phyloP scores from a whole-genome alignment of 2,329 filamentous ascomycete species.

The Cercospora citrullina region DNA sequence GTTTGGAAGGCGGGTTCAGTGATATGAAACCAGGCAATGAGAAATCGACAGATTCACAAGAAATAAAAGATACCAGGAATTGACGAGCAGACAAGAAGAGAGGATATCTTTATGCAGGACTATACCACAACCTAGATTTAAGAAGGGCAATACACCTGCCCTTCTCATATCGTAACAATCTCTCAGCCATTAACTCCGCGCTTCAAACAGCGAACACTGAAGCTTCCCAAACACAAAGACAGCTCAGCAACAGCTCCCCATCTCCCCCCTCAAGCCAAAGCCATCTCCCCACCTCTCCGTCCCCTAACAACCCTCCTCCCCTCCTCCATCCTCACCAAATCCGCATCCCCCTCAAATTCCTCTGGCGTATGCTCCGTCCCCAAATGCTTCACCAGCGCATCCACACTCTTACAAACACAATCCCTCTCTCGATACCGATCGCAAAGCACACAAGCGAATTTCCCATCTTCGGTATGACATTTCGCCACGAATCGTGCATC shows the following conservation, averaged over 20 bases:
- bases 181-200: not conserved
- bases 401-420: conserved; percentile 29
- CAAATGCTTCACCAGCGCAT: conserved; percentile 31
- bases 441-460: conserved; percentile 31
- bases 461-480: conserved; percentile 25
- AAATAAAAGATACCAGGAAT: not conserved
- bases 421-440: conserved; percentile 24
- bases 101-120: not conserved
- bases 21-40: too few species aligned
- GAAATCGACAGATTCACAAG: not conserved
- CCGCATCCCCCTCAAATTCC: conserved; percentile 30
- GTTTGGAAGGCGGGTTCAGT: too few species aligned
- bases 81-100: not conserved
- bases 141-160: not conserved
- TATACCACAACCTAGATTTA: not conserved
- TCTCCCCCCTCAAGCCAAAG: conserved; percentile 18
- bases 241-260: not conserved
- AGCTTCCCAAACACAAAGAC: not conserved
- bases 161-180: not conserved
- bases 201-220: not conserved
- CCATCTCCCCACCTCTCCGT: conserved; percentile 21
- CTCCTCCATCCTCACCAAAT: conserved; percentile 28
- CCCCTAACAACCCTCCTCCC: conserved; percentile 18
- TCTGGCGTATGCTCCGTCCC: conserved; percentile 28
- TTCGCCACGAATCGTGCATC: conserved; percentile 29